Conservation (phyloP, 2,329 filamentous ascomycete species). For the Verticillium isaacii region DNA sequence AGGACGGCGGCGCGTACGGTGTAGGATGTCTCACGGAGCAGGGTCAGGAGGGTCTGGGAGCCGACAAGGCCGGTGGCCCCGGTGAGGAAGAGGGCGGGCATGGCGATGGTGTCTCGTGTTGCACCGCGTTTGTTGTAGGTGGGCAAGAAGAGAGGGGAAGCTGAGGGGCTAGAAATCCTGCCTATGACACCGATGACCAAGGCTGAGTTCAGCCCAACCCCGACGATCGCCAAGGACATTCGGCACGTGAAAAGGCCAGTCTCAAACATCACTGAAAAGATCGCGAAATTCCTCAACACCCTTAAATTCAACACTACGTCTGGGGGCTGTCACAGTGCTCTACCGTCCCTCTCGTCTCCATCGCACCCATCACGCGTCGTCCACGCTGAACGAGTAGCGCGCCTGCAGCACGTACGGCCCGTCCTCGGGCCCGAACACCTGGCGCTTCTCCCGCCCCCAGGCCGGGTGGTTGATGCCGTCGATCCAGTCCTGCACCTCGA, state of each 20-base stretch:
- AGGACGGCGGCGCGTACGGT: not conserved
- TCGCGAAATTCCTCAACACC: too few species aligned
- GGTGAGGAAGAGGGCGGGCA: not conserved
- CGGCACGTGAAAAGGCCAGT: too few species aligned
- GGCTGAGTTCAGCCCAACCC: too few species aligned
- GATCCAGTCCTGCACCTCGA: constrained; percentile 93
- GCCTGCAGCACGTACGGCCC: constrained; percentile 59
- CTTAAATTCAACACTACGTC: too few species aligned
- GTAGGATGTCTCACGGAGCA: not conserved
- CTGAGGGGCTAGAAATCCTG: not conserved
- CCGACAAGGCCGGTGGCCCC: not conserved
- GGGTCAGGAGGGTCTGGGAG: not conserved
- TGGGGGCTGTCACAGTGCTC: too few species aligned
- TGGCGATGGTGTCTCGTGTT: not conserved
- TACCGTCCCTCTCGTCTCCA: not conserved
- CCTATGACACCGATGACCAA: too few species aligned
- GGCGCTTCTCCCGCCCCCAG: constrained; percentile 66
- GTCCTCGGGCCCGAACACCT: constrained; percentile 55
- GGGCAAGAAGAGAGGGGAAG: not conserved
- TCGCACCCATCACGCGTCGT: constrained; percentile 15
- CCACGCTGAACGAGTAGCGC: constrained; percentile 54
- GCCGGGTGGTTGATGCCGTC: constrained; percentile 89
- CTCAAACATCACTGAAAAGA: too few species aligned
- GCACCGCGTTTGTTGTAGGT: not conserved
- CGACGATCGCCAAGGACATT: too few species aligned